These are phyloP conservation scores for Malassezia japonica DNA, from an alignment of 1,284 basidiomycete genomes.

Conservation along the genomic window DNA sequence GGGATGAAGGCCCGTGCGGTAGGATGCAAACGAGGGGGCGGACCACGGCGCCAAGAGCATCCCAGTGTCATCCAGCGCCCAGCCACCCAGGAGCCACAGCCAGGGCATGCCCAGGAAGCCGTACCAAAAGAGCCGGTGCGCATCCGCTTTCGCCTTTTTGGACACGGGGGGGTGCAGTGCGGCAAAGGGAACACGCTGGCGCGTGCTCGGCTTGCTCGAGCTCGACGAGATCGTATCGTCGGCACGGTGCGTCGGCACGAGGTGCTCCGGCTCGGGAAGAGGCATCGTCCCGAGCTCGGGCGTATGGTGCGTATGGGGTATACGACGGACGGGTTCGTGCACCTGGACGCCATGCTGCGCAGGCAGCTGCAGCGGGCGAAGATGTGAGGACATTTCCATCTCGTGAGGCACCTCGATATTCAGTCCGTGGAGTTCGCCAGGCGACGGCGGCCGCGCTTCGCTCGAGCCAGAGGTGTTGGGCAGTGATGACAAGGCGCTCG, in stretches of 20 bases:
- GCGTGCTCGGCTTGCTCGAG: not conserved
- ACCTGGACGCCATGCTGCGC: not conserved
- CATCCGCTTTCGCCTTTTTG: constrained; percentile 1
- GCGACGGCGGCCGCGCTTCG: not conserved
- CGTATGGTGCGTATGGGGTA: not conserved
- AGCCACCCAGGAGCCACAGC: constrained; percentile 21
- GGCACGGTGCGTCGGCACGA: not conserved
- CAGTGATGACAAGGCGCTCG: too few species aligned
- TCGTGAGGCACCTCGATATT: not conserved
- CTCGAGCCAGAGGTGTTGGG: not conserved
- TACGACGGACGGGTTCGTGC: not conserved
- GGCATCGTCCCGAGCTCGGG: not conserved
- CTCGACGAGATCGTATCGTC: constrained; percentile 1
- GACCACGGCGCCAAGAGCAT: constrained; percentile 14
- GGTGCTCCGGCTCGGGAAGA: not conserved
- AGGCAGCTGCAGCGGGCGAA: constrained; percentile 8
- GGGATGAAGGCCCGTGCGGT: constrained; percentile 12
- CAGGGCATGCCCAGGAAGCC: constrained; percentile 22
- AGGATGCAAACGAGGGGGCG: constrained; percentile 11
- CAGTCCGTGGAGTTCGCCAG: constrained; percentile 12
- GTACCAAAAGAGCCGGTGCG: constrained; percentile 12
- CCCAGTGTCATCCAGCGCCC: constrained; percentile 14
- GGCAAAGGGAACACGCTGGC: constrained; percentile 6
- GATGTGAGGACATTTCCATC: not conserved
- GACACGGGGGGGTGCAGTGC: constrained; percentile 8